These are phyloP conservation scores for Phaeophleospora eucalypticola DNA, from an alignment of 2,329 filamentous ascomycete genomes.

Conservation along the genomic window DNA sequence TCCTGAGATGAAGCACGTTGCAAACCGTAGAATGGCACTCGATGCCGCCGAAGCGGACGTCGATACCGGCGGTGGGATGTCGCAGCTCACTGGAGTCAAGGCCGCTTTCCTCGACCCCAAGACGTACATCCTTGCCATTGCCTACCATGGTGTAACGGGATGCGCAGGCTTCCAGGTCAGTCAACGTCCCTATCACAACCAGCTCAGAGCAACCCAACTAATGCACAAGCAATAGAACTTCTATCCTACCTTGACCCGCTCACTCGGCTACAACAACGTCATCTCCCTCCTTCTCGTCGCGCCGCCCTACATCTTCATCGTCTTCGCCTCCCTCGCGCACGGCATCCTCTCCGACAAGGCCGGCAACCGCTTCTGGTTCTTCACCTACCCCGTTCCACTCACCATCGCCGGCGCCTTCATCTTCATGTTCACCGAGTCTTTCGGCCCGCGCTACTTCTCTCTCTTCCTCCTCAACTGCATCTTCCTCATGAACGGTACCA, in stretches of 20 bases:
- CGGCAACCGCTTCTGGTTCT: constrained; percentile 50
- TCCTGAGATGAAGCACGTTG: constrained; percentile 45
- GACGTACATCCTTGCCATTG: constrained; percentile 47
- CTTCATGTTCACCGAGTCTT: constrained; percentile 51
- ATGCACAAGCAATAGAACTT: too few species aligned
- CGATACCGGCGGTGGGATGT: constrained; percentile 47
- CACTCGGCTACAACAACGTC: constrained; percentile 41
- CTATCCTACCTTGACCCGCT: constrained; percentile 50
- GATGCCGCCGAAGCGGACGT: constrained; percentile 49
- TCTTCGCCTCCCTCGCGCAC: constrained; percentile 46
- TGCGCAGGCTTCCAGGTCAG: constrained; percentile 50
- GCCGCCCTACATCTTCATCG: constrained; percentile 53
- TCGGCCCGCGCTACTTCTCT: constrained; percentile 52
- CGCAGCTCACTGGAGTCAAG: constrained; percentile 48
- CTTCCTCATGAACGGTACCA: constrained; percentile 52
- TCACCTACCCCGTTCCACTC: constrained; percentile 50
- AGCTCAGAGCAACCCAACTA: too few species aligned
- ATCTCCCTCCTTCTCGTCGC: constrained; percentile 51
- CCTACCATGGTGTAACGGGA: constrained; percentile 48
- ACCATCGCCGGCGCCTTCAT: constrained; percentile 50
- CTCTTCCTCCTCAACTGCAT: constrained; percentile 56
- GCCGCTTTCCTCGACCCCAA: constrained; percentile 50
- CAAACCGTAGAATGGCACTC: constrained; percentile 48
- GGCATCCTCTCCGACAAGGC: constrained; percentile 43
- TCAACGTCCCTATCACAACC: too few species aligned